phyloP scores from a whole-genome alignment of 257 asterid genomes.

The Jacaranda copaia region DNA sequence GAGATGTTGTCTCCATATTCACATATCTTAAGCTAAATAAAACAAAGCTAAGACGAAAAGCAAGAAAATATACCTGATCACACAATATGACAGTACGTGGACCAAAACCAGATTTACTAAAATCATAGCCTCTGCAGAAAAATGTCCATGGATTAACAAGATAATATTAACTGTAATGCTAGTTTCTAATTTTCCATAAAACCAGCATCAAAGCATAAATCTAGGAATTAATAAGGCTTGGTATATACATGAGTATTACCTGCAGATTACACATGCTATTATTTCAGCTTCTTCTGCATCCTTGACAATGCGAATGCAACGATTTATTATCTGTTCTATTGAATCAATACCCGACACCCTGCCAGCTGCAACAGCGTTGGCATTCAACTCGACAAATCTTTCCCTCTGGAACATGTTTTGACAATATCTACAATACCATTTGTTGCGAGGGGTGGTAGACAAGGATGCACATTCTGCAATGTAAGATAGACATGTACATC shows the following conservation, averaged over 20 bases:
- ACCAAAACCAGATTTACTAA: slow-evolving; percentile 97
- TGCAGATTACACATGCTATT: slow-evolving; percentile 96
- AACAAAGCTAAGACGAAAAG: slow-evolving; percentile 24
- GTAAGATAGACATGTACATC: slow-evolving; percentile 34
- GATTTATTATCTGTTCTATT: slow-evolving; percentile 79
- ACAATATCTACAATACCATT: slow-evolving; percentile 98
- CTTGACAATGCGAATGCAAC: slow-evolving; percentile 87
- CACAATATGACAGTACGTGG: slow-evolving; percentile 98
- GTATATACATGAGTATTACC: slow-evolving; percentile 52
- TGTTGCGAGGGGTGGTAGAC: slow-evolving; percentile 76
- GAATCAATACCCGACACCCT: slow-evolving; percentile 78
- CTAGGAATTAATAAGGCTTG: slow-evolving; percentile 3
- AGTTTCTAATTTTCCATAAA: not conserved
- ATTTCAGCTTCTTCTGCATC: slow-evolving; percentile 91
- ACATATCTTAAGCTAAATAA: slow-evolving; percentile 19
- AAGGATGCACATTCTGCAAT: slow-evolving; percentile 91
- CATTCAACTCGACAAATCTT: slow-evolving; percentile 72
- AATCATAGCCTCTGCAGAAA: slow-evolving; percentile 80
- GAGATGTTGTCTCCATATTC: not conserved
- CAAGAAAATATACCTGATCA: slow-evolving; percentile 77
- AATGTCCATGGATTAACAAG: slow-evolving; percentile 11
- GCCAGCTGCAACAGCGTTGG: slow-evolving; percentile 95
- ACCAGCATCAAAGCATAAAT: not conserved
- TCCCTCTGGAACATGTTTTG: slow-evolving; percentile 89
- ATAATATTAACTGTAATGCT: not conserved